A percentile compares a stretch with the other conserved stretches of the same genome.
Conservation (phyloP, 73 alveolate species). For the Paramecium primaurelia region DNA sequence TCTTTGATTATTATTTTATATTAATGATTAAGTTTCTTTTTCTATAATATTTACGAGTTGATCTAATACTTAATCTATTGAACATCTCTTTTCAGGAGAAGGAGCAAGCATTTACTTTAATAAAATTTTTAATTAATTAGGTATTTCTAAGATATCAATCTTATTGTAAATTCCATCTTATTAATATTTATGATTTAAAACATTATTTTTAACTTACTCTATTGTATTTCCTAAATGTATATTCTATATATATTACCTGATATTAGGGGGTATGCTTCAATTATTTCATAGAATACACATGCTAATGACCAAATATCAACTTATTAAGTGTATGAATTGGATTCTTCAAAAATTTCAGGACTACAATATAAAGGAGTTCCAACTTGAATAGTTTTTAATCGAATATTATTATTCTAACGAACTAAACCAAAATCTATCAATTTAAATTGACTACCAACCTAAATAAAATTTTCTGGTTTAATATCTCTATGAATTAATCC, state of each 20-base stretch:
- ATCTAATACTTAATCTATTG: not conserved
- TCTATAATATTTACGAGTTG: not conserved
- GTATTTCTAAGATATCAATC: not conserved
- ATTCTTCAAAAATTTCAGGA: not conserved
- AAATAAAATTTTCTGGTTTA: not conserved
- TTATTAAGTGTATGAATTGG: not conserved
- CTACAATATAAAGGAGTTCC: not conserved
- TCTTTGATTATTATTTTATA: not conserved
- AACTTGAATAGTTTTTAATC: not conserved
- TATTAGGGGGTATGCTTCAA: not conserved
- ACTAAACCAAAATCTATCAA: not conserved
- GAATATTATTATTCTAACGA: not conserved
- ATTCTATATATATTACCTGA: not conserved
- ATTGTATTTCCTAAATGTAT: not conserved
- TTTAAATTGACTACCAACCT: not conserved
- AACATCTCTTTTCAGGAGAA: not conserved
- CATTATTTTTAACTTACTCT: not conserved
- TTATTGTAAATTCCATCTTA: not conserved
- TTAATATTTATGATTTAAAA: not conserved
- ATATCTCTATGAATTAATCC: not conserved
- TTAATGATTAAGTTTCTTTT: not conserved
- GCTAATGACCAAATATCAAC: conserved; percentile 62
- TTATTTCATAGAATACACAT: conserved; percentile 46
- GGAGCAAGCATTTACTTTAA: not conserved
- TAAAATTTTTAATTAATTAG: not conserved